Base-by-base conservation (phyloP, 148 eudicot species). In the Heliosperma pusillum region DNA sequence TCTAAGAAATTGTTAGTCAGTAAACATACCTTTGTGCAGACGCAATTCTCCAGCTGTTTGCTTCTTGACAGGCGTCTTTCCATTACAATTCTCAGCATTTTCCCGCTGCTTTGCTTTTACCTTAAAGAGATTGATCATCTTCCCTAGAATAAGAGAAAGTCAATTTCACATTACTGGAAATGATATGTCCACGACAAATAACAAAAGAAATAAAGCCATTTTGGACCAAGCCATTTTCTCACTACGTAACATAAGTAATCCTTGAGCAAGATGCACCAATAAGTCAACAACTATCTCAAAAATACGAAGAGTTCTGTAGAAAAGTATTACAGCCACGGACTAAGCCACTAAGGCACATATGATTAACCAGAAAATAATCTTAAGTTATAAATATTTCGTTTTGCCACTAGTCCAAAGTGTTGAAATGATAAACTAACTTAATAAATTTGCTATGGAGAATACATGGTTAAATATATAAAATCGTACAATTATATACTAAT, bases 41-140 rank as follows among this genome's bases (percentile, higher is more conserved):
- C 97, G 92, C 53, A 91, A 71, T 78, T 89, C 97, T 73, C 92
- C 97, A 20, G 97, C 97, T 82, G 88, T 80, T 83, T 91, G 94
- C 82, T 89, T 91, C 87, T 89, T 91, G 53, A 79, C 77, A 3
- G 84, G 86, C 66, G 89, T 65, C 80, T 83, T 83, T 60, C 93
- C 97, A 81, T 88, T 89, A 26, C 82, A 71, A 78, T 74, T 85
- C 79, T 89, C 97, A 27, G 94, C 94, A 67, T 73, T 83, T 75
- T 87, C 93, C 80, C 82, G 85, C 56, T 89, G 93, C 70, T 85
- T 91, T 50, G 86, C 89, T 82, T 89, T 91, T 72, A 88, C 91
- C 67, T 89, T 91, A 58, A 91, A 92, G 61, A 92, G 76, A 80
- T 80, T 90, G 77, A 92, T 90, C 95, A 92, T 92, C 71, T 73